Conservation (phyloP, 2,329 filamentous ascomycete species). For the Cladobotryum mycophilum region DNA sequence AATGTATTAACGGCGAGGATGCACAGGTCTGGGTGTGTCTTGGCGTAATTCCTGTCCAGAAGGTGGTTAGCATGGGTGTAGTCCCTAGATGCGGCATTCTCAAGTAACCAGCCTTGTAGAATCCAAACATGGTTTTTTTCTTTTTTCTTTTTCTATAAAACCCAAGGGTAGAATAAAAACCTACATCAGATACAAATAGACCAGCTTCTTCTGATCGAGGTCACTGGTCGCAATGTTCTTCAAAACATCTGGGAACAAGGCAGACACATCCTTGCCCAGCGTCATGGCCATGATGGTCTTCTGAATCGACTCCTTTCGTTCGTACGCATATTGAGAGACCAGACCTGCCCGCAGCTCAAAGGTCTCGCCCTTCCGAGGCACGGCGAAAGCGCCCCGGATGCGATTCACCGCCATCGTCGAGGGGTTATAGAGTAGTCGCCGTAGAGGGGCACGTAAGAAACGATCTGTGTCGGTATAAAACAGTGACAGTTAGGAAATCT, state of each 20-base stretch:
- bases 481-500: not conserved
- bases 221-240: constrained; percentile 97
- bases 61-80: not conserved
- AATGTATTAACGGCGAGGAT: constrained; percentile 99
- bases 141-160: no score
- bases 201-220: constrained; percentile 98
- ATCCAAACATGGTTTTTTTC: not conserved
- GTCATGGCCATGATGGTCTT: constrained; percentile 99
- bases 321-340: constrained; percentile 98
- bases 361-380: constrained; percentile 93
- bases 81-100: not conserved
- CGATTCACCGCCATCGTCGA: constrained; percentile 84
- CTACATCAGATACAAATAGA: constrained; percentile 96
- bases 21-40: constrained; percentile 96
- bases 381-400: constrained; percentile 87
- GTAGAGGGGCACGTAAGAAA: constrained; percentile 22
- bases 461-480: constrained; percentile 5
- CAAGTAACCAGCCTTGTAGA: not conserved
- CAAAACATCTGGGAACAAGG: constrained; percentile 91
- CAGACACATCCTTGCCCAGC: constrained; percentile 94
- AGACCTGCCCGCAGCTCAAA: constrained; percentile 93
- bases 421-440: constrained; percentile 13
- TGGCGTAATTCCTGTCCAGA: constrained; percentile 83
- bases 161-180: constrained; percentile 21
- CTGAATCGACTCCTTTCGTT: constrained; percentile 97